Evolutionary conservation across 345 rosid genomes (phyloP).

Genomic region (Clarkia xantiana): DNA sequence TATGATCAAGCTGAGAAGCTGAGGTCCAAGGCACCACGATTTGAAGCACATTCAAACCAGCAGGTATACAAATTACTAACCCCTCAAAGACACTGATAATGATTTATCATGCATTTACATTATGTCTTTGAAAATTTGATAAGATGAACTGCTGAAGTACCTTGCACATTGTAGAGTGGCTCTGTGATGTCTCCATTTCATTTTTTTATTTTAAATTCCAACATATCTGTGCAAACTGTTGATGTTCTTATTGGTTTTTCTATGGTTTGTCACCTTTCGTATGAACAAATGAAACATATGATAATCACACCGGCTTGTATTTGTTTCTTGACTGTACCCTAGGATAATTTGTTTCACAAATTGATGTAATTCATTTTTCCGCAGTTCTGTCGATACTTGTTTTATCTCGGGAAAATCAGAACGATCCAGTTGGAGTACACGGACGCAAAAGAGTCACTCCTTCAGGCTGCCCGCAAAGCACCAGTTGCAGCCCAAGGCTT

Average conservation of each 20-base stretch:
- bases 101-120: too few relatives aligned
- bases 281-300: not conserved
- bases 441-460: slow-evolving; percentile 79
- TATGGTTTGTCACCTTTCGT: not conserved
- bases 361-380: slow-evolving; percentile 4
- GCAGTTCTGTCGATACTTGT: slow-evolving; percentile 84
- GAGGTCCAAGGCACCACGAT: slow-evolving; percentile 75
- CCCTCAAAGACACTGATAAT: too few relatives aligned
- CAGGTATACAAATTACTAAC: slow-evolving; percentile 28
- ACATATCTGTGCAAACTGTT: too few relatives aligned
- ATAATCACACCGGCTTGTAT: too few relatives aligned
- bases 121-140: too few relatives aligned
- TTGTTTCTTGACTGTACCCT: too few relatives aligned
- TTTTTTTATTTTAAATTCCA: not conserved
- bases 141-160: too few relatives aligned
- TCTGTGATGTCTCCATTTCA: too few relatives aligned
- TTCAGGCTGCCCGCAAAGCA: slow-evolving; percentile 84
- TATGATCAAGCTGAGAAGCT: slow-evolving; percentile 90
- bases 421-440: slow-evolving; percentile 86
- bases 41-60: slow-evolving; percentile 90
- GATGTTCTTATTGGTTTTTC: not conserved
- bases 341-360: not conserved
- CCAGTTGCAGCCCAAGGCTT: slow-evolving; percentile 66
- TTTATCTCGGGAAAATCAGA: slow-evolving; percentile 72
- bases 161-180: too few relatives aligned